A percentile compares a stretch with the other conserved stretches of the same genome.
Evolutionary conservation across 768 basidiomycete species (phyloP).

Genomic region (Pisolithus microcarpus): DNA sequence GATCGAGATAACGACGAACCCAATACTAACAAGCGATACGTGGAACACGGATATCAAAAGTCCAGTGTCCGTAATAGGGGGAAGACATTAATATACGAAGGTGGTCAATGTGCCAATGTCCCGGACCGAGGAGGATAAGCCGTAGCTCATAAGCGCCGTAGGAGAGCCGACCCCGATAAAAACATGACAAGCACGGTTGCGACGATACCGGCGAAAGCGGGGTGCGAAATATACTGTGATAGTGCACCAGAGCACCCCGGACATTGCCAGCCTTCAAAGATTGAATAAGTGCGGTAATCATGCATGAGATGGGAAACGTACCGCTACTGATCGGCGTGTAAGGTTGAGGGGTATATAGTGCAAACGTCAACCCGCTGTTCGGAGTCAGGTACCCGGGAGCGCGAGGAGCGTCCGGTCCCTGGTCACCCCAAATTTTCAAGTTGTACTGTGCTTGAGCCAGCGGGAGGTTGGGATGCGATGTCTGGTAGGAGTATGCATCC

Average conservation of each 20-base stretch:
- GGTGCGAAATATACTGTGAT: conserved; percentile 36
- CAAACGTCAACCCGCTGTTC: conserved; percentile 69
- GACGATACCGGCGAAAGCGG: conserved; percentile 47
- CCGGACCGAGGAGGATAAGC: background rate
- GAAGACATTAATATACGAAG: background rate
- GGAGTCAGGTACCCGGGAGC: conserved; percentile 60
- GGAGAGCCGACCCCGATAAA: conserved; percentile 49
- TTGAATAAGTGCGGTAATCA: background rate
- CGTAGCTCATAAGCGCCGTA: conserved; percentile 6
- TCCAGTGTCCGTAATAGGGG: background rate
- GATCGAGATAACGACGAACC: background rate
- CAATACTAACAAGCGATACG: background rate
- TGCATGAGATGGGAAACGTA: conserved; percentile 18
- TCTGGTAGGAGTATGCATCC: conserved; percentile 74
- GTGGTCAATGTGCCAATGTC: background rate
- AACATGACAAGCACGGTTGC: conserved; percentile 57
- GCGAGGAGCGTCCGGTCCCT: conserved; percentile 57
- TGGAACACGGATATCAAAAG: background rate
- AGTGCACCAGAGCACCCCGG: conserved; percentile 38
- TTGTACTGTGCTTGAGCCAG: conserved; percentile 74
- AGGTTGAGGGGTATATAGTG: conserved; percentile 69
- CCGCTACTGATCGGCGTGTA: conserved; percentile 62
- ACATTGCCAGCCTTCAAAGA: conserved; percentile 48
- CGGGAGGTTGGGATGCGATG: conserved; percentile 49
- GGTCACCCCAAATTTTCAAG: conserved; percentile 73